Evolutionary conservation across 306 rosid species (phyloP).

Genomic region (Lagenaria siceraria): DNA sequence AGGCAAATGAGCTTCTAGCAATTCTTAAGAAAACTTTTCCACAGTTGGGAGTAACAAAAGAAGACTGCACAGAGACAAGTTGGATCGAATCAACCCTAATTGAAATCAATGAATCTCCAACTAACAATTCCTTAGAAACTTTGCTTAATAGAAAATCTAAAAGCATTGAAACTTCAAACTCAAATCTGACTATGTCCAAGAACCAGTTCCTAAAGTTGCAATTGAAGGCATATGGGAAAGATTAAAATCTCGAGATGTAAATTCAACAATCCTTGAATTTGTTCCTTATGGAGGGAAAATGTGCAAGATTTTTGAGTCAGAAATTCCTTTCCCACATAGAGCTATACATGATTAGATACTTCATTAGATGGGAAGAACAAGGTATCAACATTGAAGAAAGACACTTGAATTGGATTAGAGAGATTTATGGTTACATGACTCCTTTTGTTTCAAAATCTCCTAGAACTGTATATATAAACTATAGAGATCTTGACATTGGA

Average conservation of each 20-base stretch:
- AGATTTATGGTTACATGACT: slow-evolving; percentile 50
- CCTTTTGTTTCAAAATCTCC: slow-evolving; percentile 55
- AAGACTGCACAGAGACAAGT: slow-evolving; percentile 41
- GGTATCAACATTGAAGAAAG: slow-evolving; percentile 16
- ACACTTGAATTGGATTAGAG: slow-evolving; percentile 56
- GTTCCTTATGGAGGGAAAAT: slow-evolving; percentile 67
- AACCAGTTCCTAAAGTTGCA: slow-evolving; percentile 29
- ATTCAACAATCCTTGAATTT: slow-evolving; percentile 26
- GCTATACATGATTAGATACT: slow-evolving; percentile 51
- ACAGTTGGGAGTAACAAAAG: slow-evolving; percentile 32
- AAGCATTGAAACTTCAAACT: slow-evolving; percentile 34
- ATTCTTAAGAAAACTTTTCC: slow-evolving; percentile 34
- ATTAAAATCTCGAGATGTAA: slow-evolving; percentile 21
- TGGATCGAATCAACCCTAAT: slow-evolving; percentile 65
- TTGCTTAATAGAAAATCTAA: slow-evolving; percentile 29
- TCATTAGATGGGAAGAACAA: slow-evolving; percentile 29
- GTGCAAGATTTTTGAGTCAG: slow-evolving; percentile 39
- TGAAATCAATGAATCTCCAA: slow-evolving; percentile 16
- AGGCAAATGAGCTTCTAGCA: slow-evolving; percentile 18
- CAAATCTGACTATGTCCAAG: slow-evolving; percentile 50
- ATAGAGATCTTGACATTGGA: slow-evolving; percentile 72
- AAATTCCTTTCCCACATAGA: slow-evolving; percentile 55
- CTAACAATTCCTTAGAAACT: slow-evolving; percentile 20
- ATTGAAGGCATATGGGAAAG: slow-evolving; percentile 31
- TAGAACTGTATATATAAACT: slow-evolving; percentile 58